Conservation (phyloP, 306 rosid genomes). For the Parietaria judaica region DNA sequence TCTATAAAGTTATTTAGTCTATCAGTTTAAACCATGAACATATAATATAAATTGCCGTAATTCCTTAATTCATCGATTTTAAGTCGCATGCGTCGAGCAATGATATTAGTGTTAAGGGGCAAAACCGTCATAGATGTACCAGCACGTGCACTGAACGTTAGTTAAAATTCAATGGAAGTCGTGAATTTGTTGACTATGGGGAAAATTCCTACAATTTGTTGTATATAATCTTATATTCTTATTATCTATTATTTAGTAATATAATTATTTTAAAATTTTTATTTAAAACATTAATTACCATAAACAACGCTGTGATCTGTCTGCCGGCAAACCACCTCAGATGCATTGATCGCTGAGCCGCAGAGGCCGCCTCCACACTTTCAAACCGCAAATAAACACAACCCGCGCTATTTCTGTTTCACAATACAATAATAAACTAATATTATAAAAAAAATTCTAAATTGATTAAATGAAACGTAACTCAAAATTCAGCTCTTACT, state of each 20-base stretch:
- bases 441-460: no score
- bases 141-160: no score
- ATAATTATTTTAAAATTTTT: not conserved
- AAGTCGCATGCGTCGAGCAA: no score
- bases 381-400: constrained; percentile 82
- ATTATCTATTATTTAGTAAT: not conserved
- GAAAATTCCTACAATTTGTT: not conserved
- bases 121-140: no score
- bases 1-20: no score
- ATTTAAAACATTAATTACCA: constrained; percentile 42
- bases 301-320: constrained; percentile 68
- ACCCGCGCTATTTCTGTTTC: constrained; percentile 79
- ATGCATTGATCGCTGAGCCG: constrained; percentile 90
- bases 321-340: constrained; percentile 95
- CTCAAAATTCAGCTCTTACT: constrained; percentile 40
- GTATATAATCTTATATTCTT: not conserved
- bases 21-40: no score
- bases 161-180: no score
- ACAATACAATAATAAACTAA: constrained; percentile 8
- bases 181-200: no score
- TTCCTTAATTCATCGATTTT: no score
- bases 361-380: constrained; percentile 68
- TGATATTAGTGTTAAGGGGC: no score
- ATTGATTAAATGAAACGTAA: no score
- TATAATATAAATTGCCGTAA: no score